phyloP scores from a whole-genome alignment of 164 flowering plant genomes.

The Vitis amurensis region DNA sequence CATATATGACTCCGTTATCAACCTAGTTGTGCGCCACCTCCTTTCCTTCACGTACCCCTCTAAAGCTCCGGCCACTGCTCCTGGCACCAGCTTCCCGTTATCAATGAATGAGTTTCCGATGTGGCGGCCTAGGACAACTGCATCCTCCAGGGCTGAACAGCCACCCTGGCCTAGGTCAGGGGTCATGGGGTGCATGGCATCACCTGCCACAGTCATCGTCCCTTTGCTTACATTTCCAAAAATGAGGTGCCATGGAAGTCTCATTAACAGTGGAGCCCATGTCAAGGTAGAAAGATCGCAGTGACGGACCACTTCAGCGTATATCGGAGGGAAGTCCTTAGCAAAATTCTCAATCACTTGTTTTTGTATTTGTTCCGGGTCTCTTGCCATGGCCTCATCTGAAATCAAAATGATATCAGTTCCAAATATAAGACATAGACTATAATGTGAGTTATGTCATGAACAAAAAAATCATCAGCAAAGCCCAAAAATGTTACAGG shows the following conservation, averaged over 20 bases:
- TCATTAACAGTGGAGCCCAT: conserved; percentile 34
- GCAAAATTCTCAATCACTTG: too few species aligned
- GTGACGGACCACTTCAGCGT: conserved; percentile 19
- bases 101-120: conserved; percentile 22
- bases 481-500: too few species aligned
- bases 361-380: too few species aligned
- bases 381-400: too few species aligned
- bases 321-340: conserved; percentile 30
- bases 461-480: too few species aligned
- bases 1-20: conserved; percentile 23
- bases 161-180: conserved; percentile 54
- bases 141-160: conserved; percentile 43
- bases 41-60: conserved; percentile 17
- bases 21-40: conserved; percentile 21
- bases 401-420: too few species aligned
- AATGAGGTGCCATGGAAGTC: conserved; percentile 41
- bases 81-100: conserved; percentile 8
- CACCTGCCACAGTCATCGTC: conserved; percentile 42
- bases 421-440: too few species aligned
- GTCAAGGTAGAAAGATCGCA: conserved; percentile 25
- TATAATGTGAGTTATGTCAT: too few species aligned
- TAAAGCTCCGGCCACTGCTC: too few species aligned
- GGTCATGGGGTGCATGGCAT: conserved; percentile 60
- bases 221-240: conserved; percentile 23
- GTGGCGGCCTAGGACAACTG: conserved; percentile 37